Percentiles rank a stretch among this genome's conserved stretches.
phyloP scores from a whole-genome alignment of 2,329 filamentous ascomycete genomes.

The Chaetomiaceae sp. region DNA sequence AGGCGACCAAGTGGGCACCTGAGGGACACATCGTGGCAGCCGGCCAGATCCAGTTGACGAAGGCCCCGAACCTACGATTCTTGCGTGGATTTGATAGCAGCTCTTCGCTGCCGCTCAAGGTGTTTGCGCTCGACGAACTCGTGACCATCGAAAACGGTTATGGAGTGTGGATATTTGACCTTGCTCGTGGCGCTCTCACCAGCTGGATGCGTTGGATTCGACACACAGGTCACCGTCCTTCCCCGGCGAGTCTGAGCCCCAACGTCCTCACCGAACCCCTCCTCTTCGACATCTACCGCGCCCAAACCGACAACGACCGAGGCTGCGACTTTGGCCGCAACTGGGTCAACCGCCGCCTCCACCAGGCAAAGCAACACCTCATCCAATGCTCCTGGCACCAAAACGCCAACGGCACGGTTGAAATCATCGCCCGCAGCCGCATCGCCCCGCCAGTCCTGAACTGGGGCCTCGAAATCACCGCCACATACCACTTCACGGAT shows the following conservation, averaged over 20 bases:
- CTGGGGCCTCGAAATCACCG: constrained; percentile 51
- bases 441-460: constrained; percentile 60
- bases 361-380: constrained; percentile 43
- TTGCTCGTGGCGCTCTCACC: constrained; percentile 38
- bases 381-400: constrained; percentile 33
- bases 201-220: constrained; percentile 41
- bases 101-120: neutral
- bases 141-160: constrained; percentile 35
- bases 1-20: constrained; percentile 47
- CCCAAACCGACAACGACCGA: constrained; percentile 62
- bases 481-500: constrained; percentile 52
- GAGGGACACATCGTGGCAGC: constrained; percentile 50
- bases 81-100: constrained; percentile 3
- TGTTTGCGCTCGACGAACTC: neutral
- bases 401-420: constrained; percentile 29
- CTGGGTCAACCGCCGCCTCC: constrained; percentile 48
- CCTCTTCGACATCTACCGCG: constrained; percentile 56
- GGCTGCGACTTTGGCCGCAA: constrained; percentile 51
- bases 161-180: constrained; percentile 41
- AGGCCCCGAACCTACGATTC: constrained; percentile 24
- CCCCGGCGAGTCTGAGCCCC: neutral
- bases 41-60: constrained; percentile 41
- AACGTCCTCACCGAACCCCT: constrained; percentile 44
- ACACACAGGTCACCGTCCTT: constrained; percentile 9
- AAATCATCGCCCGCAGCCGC: constrained; percentile 47